Base-by-base conservation (phyloP, 306 rosid species). In the Corylus avellana region DNA sequence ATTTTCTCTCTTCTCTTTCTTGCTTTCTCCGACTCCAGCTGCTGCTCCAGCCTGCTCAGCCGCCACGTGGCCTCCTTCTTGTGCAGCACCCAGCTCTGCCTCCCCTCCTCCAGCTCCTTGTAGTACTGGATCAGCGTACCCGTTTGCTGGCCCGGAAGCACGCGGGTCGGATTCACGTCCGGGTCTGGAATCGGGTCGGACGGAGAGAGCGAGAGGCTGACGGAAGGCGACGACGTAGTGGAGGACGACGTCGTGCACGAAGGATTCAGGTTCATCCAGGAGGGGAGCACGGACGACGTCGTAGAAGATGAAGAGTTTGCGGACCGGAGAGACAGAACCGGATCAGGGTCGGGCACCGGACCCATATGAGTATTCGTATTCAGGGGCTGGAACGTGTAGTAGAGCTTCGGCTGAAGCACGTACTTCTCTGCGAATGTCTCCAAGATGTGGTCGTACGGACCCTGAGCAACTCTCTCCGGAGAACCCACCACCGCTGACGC, bases 381-480 rank as follows among this genome's bases (percentile, higher is more conserved):
- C 66, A 59, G 37, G 66, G 66, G 25, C 32, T 48, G 82, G 53
- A 79, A 78, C 22, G 72, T 27, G 76, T 69, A 72, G 22, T 73
- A 66, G 17, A 73, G 79, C 61, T 83, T 83, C 0, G 87, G 80
- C 71, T 80, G 85, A 22, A 86, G 72, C 13, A 68, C 90, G 86
- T 84, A 86, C 44, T 86, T 86, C 78, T 86, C 90, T 7, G 90
- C 90, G 71, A 86, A 86, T 1, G 90, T 86, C 75, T 86, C 90
- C 20, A 87, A 35, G 2, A 87, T 87, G 39, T 87, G 90, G 22
- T 87, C 90, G 84, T 87, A 87, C 0, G 90, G 87, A 0, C 90
- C 90, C 51, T 83, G 89, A 0, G 67, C 75, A 27, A 85, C 81
- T 27, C 42, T 83, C 55, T 80, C 89, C 8, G 87, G 77, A 1